Evolutionary conservation across 805 yeast genomes (phyloP).

Genomic region (Komagataella pseudopastoris): DNA sequence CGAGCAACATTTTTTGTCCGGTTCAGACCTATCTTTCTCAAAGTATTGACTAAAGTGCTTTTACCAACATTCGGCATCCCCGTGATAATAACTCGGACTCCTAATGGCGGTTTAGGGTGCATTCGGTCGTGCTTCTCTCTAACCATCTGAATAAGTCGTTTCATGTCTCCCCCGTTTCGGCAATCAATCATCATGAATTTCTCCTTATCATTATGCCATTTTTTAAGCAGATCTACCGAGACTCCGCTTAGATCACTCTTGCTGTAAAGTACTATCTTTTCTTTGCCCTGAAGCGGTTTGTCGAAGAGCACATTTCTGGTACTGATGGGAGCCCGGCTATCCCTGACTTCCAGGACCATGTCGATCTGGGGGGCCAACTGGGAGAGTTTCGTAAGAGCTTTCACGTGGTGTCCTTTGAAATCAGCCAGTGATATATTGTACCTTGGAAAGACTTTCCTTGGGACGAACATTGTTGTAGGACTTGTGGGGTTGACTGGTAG

Average conservation of each 20-base stretch:
- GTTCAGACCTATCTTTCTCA: constrained; percentile 28
- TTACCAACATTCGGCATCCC: constrained; percentile 99
- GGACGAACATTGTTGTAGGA: constrained; percentile 28
- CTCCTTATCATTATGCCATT: constrained; percentile 34
- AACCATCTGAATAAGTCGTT: constrained; percentile 33
- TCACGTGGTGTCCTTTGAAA: constrained; percentile 84
- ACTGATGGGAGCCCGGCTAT: constrained; percentile 78
- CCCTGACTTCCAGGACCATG: constrained; percentile 73
- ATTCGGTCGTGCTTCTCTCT: constrained; percentile 27
- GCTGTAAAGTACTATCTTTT: constrained; percentile 58
- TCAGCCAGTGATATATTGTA: constrained; percentile 60
- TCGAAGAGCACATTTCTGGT: constrained; percentile 76
- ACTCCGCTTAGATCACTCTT: constrained; percentile 54
- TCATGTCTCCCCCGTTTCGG: constrained; percentile 34
- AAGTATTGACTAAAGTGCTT: constrained; percentile 68
- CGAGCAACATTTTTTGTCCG: constrained; percentile 49
- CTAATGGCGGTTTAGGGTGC: constrained; percentile 72
- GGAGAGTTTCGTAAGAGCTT: constrained; percentile 56
- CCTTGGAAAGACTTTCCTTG: constrained; percentile 61
- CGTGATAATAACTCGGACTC: constrained; percentile 59
- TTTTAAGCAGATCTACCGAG: constrained; percentile 20
- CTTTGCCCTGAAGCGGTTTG: constrained; percentile 39
- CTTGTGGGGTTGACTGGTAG: neutral
- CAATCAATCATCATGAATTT: constrained; percentile 46
- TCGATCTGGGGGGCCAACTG: constrained; percentile 70